These are phyloP conservation scores for Daldinia grandis DNA, from an alignment of 495 filamentous ascomycete species.

Conservation along the genomic window DNA sequence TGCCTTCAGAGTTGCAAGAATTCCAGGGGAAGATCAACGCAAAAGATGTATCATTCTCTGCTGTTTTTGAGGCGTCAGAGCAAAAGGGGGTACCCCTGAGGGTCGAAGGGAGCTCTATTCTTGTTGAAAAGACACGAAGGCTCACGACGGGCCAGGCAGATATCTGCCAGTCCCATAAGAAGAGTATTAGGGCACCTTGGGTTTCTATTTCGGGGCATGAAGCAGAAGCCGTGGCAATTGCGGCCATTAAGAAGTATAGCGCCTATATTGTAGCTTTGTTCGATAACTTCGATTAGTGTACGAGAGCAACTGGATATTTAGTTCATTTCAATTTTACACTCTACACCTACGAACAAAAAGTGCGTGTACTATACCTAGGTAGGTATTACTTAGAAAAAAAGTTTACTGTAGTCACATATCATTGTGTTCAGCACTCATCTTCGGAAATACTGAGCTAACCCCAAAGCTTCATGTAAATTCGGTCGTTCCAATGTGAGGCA, in stretches of 20 bases:
- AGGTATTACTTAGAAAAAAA: too few relatives aligned
- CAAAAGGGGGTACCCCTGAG: not conserved
- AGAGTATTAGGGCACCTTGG: not conserved
- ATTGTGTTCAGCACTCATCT: too few relatives aligned
- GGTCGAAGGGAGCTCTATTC: not conserved
- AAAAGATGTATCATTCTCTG: not conserved
- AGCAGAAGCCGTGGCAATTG: not conserved
- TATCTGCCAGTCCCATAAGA: not conserved
- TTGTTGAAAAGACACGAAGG: not conserved
- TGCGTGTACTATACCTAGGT: too few relatives aligned
- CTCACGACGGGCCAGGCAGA: not conserved
- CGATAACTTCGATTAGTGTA: constrained; percentile 15
- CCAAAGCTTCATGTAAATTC: too few relatives aligned
- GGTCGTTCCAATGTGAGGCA: not conserved
- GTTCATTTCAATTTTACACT: not conserved
- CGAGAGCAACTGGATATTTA: not conserved
- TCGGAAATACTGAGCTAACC: too few relatives aligned
- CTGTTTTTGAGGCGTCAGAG: not conserved
- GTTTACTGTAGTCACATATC: not conserved
- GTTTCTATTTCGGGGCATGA: not conserved
- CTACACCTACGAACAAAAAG: not conserved
- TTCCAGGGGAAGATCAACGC: not conserved
- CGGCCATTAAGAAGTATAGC: constrained; percentile 4
- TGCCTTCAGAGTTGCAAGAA: not conserved
- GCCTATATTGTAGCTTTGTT: constrained; percentile 24